Evolutionary conservation across 2,329 filamentous ascomycete species (phyloP).

Genomic region (Diatrype stigma): DNA sequence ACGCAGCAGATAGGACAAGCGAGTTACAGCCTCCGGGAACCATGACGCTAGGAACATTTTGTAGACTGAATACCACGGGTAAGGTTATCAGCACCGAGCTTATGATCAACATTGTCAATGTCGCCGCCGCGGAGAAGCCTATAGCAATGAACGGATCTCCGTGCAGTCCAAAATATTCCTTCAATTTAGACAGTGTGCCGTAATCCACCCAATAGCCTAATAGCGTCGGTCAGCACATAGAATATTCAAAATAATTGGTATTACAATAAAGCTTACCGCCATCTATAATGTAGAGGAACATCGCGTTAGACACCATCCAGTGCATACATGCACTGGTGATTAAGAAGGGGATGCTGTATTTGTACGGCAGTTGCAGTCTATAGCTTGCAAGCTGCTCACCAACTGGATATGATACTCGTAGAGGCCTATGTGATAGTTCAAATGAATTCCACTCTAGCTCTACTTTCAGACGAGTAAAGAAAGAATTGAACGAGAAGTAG

Average conservation of each 20-base stretch:
- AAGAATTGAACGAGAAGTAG: constrained; percentile 12
- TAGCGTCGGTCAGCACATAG: background rate
- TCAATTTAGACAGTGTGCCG: no score
- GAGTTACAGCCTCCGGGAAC: background rate
- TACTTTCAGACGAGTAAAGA: constrained; percentile 12
- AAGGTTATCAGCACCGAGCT: background rate
- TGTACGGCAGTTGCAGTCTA: constrained; percentile 19
- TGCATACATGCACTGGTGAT: constrained; percentile 8
- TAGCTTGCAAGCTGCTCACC: constrained; percentile 18
- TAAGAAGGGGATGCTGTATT: constrained; percentile 17
- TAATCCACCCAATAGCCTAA: no score
- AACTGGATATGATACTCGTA: constrained; percentile 10
- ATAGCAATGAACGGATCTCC: background rate
- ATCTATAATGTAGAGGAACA: background rate
- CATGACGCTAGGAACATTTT: background rate
- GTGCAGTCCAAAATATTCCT: background rate
- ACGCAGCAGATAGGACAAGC: background rate
- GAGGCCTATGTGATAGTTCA: constrained; percentile 1
- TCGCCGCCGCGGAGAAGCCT: background rate
- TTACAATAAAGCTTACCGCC: background rate
- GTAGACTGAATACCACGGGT: background rate
- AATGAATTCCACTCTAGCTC: constrained; percentile 16
- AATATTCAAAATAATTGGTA: background rate
- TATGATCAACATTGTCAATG: background rate
- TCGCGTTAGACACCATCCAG: background rate